Percentiles rank a stretch among this genome's conserved stretches.
These are phyloP conservation scores for Incumbomyces delicatus DNA, from an alignment of 2,329 filamentous ascomycete genomes.

Conservation along the genomic window DNA sequence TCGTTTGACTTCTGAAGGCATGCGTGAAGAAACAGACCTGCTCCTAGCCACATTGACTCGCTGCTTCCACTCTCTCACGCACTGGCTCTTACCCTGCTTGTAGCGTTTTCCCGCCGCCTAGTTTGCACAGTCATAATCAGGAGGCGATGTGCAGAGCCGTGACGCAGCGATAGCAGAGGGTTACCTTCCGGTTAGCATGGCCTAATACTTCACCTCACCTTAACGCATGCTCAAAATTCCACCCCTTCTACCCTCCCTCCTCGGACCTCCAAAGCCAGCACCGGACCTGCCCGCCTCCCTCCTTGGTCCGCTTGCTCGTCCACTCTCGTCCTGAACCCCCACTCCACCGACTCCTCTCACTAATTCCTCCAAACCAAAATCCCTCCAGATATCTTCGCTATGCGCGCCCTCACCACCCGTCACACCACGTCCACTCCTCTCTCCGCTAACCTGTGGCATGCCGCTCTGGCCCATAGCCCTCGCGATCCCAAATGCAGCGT, in stretches of 20 bases:
- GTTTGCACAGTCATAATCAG: neutral
- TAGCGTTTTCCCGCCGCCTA: too few species aligned
- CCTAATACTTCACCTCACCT: too few species aligned
- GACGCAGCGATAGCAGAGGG: neutral
- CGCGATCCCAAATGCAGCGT: conserved; percentile 57
- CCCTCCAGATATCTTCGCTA: conserved; percentile 41
- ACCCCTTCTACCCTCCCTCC: neutral
- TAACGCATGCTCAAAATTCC: neutral
- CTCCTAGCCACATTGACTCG: too few species aligned
- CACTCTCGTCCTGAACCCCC: neutral
- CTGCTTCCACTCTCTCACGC: too few species aligned
- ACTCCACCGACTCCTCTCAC: conserved; percentile 9
- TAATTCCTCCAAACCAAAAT: conserved; percentile 37
- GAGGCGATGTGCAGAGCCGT: neutral
- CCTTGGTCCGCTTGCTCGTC: neutral
- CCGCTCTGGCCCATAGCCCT: conserved; percentile 47
- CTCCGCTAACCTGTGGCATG: conserved; percentile 22
- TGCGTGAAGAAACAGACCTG: too few species aligned
- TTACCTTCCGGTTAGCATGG: neutral
- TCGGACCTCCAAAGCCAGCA: neutral
- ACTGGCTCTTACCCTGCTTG: too few species aligned
- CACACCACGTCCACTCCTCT: conserved; percentile 16
- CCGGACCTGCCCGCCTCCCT: too few species aligned
- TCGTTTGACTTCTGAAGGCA: too few species aligned
- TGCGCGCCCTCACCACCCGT: conserved; percentile 13